A percentile compares a stretch with the other conserved stretches of the same genome.
These are phyloP conservation scores for Elaeis oleifera DNA, from an alignment of 202 grass and related monocot genomes.

Conservation along the genomic window DNA sequence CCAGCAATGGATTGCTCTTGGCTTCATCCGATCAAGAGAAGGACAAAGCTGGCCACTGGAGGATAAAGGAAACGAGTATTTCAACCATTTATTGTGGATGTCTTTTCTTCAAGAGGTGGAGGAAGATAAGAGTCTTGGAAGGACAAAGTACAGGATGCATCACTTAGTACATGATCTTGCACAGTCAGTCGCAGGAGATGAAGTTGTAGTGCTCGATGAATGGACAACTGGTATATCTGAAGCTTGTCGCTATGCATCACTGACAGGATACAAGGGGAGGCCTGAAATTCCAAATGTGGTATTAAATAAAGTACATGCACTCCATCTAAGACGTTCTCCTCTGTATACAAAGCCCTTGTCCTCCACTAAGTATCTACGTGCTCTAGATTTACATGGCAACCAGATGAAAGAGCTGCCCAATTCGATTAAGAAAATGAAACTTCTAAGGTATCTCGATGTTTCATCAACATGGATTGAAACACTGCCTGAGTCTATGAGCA, in stretches of 20 bases:
- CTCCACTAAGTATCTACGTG: constrained; percentile 23
- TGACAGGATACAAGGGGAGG: too few relatives aligned
- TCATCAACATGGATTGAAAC: constrained; percentile 35
- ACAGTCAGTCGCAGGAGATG: constrained; percentile 43
- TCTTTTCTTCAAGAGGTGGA: constrained; percentile 6
- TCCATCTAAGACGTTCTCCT: constrained; percentile 36
- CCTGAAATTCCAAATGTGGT: not conserved
- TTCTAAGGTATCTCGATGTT: constrained; percentile 49
- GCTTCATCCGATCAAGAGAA: not conserved
- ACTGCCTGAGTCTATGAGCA: constrained; percentile 35
- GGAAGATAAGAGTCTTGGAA: too few relatives aligned
- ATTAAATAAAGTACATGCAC: constrained; percentile 31
- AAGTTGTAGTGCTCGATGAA: constrained; percentile 22
- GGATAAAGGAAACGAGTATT: not conserved
- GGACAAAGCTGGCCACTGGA: too few relatives aligned
- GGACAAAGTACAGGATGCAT: constrained; percentile 22
- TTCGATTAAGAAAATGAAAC: constrained; percentile 31
- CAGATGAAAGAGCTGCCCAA: constrained; percentile 27
- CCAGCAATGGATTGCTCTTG: constrained; percentile 1
- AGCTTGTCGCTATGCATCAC: too few relatives aligned
- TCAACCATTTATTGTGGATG: not conserved
- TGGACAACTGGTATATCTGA: constrained; percentile 9
- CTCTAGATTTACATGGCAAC: constrained; percentile 44
- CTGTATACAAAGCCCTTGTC: constrained; percentile 17
- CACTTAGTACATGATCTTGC: constrained; percentile 56